Conservation (phyloP, 1,284 basidiomycete genomes). For the Cryptococcus wingfieldii region DNA sequence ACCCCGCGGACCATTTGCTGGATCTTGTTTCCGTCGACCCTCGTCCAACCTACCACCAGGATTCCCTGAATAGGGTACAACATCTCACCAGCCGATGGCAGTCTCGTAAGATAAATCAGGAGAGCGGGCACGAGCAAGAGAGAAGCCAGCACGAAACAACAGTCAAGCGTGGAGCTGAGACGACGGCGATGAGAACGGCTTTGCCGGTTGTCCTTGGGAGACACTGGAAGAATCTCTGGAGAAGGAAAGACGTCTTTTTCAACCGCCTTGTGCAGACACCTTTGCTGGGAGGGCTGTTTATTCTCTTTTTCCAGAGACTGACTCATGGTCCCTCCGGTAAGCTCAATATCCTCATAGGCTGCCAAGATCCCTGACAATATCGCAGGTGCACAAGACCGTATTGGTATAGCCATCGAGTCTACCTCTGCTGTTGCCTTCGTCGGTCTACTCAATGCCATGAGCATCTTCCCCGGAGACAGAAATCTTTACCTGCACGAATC, state of each 20-base stretch:
- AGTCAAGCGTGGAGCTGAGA: constrained; percentile 18
- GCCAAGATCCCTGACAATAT: neutral
- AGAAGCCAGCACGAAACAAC: neutral
- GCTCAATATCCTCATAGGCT: neutral
- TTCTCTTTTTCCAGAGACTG: constrained; percentile 50
- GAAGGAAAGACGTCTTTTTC: constrained; percentile 47
- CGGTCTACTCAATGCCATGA: constrained; percentile 49
- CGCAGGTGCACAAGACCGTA: constrained; percentile 49
- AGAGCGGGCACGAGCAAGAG: constrained; percentile 13
- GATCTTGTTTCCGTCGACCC: constrained; percentile 49
- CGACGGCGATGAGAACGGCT: constrained; percentile 44
- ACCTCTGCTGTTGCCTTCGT: constrained; percentile 41
- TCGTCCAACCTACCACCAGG: constrained; percentile 19
- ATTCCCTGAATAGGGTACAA: constrained; percentile 20
- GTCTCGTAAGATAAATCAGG: constrained; percentile 1
- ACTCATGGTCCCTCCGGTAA: constrained; percentile 38
- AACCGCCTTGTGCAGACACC: constrained; percentile 47
- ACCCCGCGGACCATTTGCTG: constrained; percentile 49
- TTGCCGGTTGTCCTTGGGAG: constrained; percentile 46
- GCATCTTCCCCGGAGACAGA: constrained; percentile 50
- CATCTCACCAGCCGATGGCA: constrained; percentile 22
- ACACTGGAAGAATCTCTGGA: constrained; percentile 47
- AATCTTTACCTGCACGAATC: constrained; percentile 51
- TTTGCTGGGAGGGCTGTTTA: constrained; percentile 45
- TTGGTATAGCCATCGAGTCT: constrained; percentile 46